phyloP scores from a whole-genome alignment of 306 rosid genomes.

The Rosa lucieae region DNA sequence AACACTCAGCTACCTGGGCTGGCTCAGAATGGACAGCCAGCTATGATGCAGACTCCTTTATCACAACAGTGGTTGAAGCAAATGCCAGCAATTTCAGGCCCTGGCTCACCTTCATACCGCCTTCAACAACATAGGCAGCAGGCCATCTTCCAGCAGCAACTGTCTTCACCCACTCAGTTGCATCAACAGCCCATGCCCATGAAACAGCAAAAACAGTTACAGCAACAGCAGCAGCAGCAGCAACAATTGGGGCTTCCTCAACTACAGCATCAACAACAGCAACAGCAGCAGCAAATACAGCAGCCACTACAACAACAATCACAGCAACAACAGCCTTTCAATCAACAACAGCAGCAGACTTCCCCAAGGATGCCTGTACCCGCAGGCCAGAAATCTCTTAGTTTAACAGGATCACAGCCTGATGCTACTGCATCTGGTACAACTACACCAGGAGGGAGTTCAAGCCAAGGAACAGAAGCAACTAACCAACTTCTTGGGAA shows the following conservation, averaged over 20 bases:
- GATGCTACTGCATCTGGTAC: conserved; percentile 95
- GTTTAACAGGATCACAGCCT: conserved; percentile 97
- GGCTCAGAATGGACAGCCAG: conserved; percentile 88
- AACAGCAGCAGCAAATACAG: conserved; percentile 26
- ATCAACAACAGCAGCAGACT: conserved; percentile 81
- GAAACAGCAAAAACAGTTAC: conserved; percentile 62
- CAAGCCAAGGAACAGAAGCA: conserved; percentile 98
- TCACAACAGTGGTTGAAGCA: conserved; percentile 88
- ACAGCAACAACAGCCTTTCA: conserved; percentile 64
- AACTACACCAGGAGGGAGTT: conserved; percentile 98
- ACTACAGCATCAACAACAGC: conserved; percentile 69
- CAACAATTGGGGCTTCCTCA: conserved; percentile 73
- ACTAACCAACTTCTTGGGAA: conserved; percentile 98
- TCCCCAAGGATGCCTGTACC: conserved; percentile 87
- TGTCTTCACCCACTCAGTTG: conserved; percentile 74
- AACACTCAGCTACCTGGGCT: conserved; percentile 74
- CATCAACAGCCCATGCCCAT: conserved; percentile 59
- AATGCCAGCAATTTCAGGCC: conserved; percentile 68
- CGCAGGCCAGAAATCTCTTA: conserved; percentile 84
- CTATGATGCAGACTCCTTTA: conserved; percentile 62
- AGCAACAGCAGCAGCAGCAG: conserved; percentile 65
- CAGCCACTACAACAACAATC: conserved; percentile 56
- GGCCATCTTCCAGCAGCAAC: conserved; percentile 62
- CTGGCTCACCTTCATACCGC: conserved; percentile 64
- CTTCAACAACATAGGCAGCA: conserved; percentile 73